Evolutionary conservation across 208 protist genomes (phyloP), one percentile per base, ranked within the genome.

Genomic region (Trypanosoma conorhini): DNA sequence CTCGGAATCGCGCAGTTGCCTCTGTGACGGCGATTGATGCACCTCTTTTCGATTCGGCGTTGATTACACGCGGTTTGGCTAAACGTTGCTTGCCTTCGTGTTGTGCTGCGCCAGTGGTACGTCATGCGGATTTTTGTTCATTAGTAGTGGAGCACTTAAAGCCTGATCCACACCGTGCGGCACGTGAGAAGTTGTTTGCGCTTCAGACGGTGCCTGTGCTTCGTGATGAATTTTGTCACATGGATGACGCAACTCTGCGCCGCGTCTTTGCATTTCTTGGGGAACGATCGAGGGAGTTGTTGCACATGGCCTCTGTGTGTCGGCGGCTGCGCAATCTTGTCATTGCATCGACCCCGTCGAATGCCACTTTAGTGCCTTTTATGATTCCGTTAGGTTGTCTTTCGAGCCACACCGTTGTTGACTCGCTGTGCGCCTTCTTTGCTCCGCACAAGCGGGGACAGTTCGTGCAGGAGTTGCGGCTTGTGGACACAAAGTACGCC

Each of bases 1-100:
- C 50, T 38, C 38, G 40, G 12, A 87, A 85, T 62, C 80, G 89
- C 26, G 89, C 86, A 0, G 86, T 94, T n/a, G 85, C 89, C 15
- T 85, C 86, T 3, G 63, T 90, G 40, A 72, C 80, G 26, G 75
- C 81, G 7, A 79, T 86, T 7, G 56, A 67, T 17, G 46, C 62
- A 13, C 52, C 67, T 30, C 54, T 76, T 1, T 66, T 63, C n/a
- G 31, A 42, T 19, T 81, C 77, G 2, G 76, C 76, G 17, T 60
- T 87, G 15, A 19, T 90, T 67, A 44, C 22, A 3, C 30, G 21
- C 13, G n/a, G 48, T 3, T 30, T 21, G n/a, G n/a, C 30, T 13
- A 12, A 8, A 50, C 30, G 48, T 30, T 22, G 26, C 15, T 51
- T 30, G 3, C 22, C 64, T 56, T 12, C 31, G 40, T 55, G 24